A percentile compares a stretch with the other conserved stretches of the same genome.
These are phyloP conservation scores for Biscogniauxia sp. DNA, from an alignment of 2,329 filamentous ascomycete species.

Conservation along the genomic window DNA sequence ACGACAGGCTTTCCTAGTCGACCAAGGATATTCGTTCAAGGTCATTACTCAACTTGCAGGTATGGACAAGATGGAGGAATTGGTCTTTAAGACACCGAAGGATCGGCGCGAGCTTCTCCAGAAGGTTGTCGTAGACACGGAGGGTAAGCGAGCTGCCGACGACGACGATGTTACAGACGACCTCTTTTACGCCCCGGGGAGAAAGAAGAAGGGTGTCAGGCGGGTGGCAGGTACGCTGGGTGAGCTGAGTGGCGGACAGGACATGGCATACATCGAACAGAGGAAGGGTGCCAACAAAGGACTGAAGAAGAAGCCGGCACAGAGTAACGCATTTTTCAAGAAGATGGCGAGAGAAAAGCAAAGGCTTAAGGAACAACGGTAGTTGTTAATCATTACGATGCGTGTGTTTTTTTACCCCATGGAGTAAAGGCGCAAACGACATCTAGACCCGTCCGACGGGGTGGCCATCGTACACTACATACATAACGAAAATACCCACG, in stretches of 20 bases:
- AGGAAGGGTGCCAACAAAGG: slow-evolving; percentile 70
- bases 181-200: slow-evolving; percentile 34
- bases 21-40: slow-evolving; percentile 98
- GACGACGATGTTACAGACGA: slow-evolving; percentile 62
- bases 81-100: slow-evolving; percentile 75
- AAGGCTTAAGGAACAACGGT: slow-evolving; percentile 38
- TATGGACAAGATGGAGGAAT: slow-evolving; percentile 76
- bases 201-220: slow-evolving; percentile 56
- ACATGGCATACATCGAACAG: slow-evolving; percentile 94
- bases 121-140: slow-evolving; percentile 85
- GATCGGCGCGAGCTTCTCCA: slow-evolving; percentile 85
- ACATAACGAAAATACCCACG: not conserved
- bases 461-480: not conserved
- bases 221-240: slow-evolving; percentile 82
- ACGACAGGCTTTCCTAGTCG: slow-evolving; percentile 92
- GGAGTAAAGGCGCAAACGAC: not conserved
- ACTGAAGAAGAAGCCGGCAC: slow-evolving; percentile 59
- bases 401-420: slow-evolving; percentile 3
- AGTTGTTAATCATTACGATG: not conserved
- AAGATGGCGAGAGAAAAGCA: slow-evolving; percentile 63
- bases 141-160: slow-evolving; percentile 59
- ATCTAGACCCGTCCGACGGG: not conserved
- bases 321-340: slow-evolving; percentile 62
- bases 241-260: slow-evolving; percentile 85
- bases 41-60: slow-evolving; percentile 95